Evolutionary conservation across 768 basidiomycete genomes (phyloP).

Genomic region (Panaeolus papilionaceus): DNA sequence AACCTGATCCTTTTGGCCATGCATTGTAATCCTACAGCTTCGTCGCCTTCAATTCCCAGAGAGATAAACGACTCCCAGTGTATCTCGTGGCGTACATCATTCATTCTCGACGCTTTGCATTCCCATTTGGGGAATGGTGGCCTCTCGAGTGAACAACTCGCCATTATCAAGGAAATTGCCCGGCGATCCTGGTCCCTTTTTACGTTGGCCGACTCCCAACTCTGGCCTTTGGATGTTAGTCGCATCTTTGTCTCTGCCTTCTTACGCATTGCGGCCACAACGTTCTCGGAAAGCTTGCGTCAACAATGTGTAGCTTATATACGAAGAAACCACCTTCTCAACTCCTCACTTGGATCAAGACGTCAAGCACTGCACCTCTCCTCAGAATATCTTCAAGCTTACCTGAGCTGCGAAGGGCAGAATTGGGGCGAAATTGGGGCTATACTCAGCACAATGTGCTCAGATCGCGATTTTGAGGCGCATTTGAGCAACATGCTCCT

Average conservation of each 20-base stretch:
- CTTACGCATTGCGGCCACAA: constrained; percentile 46
- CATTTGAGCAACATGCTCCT: constrained; percentile 34
- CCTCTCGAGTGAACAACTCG: background rate
- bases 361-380: constrained; percentile 39
- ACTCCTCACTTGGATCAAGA: constrained; percentile 6
- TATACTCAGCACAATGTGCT: constrained; percentile 32
- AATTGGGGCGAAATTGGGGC: constrained; percentile 38
- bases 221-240: constrained; percentile 33
- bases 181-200: constrained; percentile 50
- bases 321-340: background rate
- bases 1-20: constrained; percentile 45
- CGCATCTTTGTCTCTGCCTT: constrained; percentile 49
- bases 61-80: background rate
- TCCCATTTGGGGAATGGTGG: background rate
- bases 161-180: constrained; percentile 31
- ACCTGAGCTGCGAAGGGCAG: constrained; percentile 33
- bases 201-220: constrained; percentile 29
- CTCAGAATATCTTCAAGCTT: constrained; percentile 40
- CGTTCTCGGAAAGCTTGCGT: background rate
- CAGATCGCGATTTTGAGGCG: constrained; percentile 31
- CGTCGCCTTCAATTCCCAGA: constrained; percentile 10
- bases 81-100: constrained; percentile 47
- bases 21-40: constrained; percentile 8
- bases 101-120: constrained; percentile 43
- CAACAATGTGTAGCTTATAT: background rate